Evolutionary conservation across 163 green algal genomes (phyloP).

Genomic region (Botryococcus braunii): DNA sequence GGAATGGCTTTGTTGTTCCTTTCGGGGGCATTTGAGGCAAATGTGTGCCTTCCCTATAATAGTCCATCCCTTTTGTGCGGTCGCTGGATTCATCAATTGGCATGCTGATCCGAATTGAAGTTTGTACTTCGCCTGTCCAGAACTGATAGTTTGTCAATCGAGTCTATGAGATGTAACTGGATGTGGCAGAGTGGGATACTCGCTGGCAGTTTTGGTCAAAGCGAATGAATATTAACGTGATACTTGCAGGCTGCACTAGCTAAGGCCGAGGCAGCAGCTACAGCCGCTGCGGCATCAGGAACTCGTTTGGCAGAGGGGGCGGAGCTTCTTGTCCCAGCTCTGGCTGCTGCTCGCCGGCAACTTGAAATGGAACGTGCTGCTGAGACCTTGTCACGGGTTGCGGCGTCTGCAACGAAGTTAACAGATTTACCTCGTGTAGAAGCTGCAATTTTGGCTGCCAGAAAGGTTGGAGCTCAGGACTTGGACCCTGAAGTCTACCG

Average conservation of each 20-base stretch:
- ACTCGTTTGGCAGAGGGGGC: conserved; percentile 15
- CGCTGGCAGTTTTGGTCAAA: neutral
- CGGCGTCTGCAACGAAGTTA: conserved; percentile 30
- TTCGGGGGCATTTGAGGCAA: too few relatives aligned
- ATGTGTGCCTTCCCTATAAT: too few relatives aligned
- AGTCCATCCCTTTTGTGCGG: too few relatives aligned
- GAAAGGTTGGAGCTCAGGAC: conserved; percentile 62
- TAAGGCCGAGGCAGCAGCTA: conserved; percentile 39
- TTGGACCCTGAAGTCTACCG: conserved; percentile 48
- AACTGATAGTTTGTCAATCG: too few relatives aligned
- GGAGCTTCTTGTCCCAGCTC: conserved; percentile 22
- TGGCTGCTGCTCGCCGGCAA: conserved; percentile 33
- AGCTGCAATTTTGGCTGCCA: conserved; percentile 58
- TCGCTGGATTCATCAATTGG: too few relatives aligned
- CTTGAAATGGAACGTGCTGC: conserved; percentile 55
- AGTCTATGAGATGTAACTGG: too few relatives aligned
- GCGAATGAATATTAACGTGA: neutral
- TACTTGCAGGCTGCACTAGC: conserved; percentile 20
- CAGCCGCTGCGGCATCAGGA: conserved; percentile 10
- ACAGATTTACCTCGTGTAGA: conserved; percentile 61
- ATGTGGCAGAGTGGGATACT: too few relatives aligned
- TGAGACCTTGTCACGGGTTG: conserved; percentile 50
- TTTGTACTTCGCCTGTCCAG: too few relatives aligned
- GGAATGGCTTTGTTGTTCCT: too few relatives aligned
- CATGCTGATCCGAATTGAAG: too few relatives aligned